Conservation (phyloP, 1,284 basidiomycete genomes). For the Leccinum colubrinum region DNA sequence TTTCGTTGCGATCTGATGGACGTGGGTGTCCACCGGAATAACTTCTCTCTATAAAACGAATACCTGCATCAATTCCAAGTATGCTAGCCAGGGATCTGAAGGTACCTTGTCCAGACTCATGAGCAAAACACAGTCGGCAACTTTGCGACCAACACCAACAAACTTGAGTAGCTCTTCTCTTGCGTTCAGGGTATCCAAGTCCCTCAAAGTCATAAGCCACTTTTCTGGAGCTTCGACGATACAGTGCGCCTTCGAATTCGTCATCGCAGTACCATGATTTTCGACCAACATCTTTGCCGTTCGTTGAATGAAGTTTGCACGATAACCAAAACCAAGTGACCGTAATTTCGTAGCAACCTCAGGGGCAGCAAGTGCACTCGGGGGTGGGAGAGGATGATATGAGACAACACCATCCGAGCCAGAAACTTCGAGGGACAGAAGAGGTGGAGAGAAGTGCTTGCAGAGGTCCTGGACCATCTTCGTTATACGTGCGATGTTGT, state of each 20-base stretch:
- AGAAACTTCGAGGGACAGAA: constrained; percentile 48
- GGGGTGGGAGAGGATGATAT: constrained; percentile 88
- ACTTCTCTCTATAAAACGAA: constrained; percentile 59
- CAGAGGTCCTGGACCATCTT: constrained; percentile 81
- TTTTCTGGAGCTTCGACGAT: constrained; percentile 48
- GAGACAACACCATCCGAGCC: constrained; percentile 30
- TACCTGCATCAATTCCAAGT: constrained; percentile 1
- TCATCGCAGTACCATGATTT: constrained; percentile 37
- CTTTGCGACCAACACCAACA: constrained; percentile 93
- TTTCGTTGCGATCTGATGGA: constrained; percentile 83
- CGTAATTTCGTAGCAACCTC: constrained; percentile 72
- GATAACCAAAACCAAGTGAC: constrained; percentile 91
- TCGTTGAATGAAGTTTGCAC: constrained; percentile 86
- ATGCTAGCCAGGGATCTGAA: constrained; percentile 8
- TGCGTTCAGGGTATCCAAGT: constrained; percentile 53
- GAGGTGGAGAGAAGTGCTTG: constrained; percentile 45
- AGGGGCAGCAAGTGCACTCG: constrained; percentile 59
- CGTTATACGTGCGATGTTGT: constrained; percentile 91
- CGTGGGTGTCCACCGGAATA: constrained; percentile 92
- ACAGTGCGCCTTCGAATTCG: constrained; percentile 4
- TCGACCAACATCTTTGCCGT: constrained; percentile 81
- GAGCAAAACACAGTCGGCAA: constrained; percentile 91
- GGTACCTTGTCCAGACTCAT: constrained; percentile 92
- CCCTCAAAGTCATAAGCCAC: constrained; percentile 63
- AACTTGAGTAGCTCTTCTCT: constrained; percentile 76